Conservation (phyloP, 345 rosid species). For the Populus tremula region DNA sequence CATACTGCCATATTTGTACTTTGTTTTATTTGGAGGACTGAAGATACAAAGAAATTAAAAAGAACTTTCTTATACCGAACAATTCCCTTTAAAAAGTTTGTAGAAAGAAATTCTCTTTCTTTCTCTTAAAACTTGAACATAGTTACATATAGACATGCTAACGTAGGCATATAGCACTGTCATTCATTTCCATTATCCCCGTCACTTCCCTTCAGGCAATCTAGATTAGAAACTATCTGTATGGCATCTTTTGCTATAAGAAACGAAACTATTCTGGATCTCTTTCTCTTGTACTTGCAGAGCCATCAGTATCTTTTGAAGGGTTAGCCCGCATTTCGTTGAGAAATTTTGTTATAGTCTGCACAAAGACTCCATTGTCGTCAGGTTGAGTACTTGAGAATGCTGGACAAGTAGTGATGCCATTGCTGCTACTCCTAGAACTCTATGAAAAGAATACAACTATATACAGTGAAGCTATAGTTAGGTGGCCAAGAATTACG, state of each 20-base stretch:
- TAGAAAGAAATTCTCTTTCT: too few species aligned
- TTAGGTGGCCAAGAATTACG: too few species aligned
- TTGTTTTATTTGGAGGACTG: too few species aligned
- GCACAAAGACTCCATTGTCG: slow-evolving; percentile 19
- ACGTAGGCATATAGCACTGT: too few species aligned
- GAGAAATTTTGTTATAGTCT: slow-evolving; percentile 24
- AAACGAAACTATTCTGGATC: background rate
- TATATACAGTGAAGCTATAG: background rate
- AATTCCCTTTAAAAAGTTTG: too few species aligned
- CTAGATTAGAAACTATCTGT: background rate
- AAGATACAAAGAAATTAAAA: too few species aligned
- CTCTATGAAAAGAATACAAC: background rate
- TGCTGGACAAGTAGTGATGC: background rate
- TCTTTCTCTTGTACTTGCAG: background rate
- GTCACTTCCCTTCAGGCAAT: too few species aligned
- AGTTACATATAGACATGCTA: too few species aligned
- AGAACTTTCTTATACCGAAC: too few species aligned
- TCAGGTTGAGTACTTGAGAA: slow-evolving; percentile 12
- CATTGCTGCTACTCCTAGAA: background rate
- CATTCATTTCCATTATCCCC: too few species aligned
- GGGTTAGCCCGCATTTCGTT: slow-evolving; percentile 13
- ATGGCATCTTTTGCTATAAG: background rate
- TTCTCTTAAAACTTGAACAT: too few species aligned
- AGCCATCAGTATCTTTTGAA: slow-evolving; percentile 3
- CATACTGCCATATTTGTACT: too few species aligned